phyloP scores from a whole-genome alignment of 2,329 filamentous ascomycete species.

The Xylariaceae sp. region DNA sequence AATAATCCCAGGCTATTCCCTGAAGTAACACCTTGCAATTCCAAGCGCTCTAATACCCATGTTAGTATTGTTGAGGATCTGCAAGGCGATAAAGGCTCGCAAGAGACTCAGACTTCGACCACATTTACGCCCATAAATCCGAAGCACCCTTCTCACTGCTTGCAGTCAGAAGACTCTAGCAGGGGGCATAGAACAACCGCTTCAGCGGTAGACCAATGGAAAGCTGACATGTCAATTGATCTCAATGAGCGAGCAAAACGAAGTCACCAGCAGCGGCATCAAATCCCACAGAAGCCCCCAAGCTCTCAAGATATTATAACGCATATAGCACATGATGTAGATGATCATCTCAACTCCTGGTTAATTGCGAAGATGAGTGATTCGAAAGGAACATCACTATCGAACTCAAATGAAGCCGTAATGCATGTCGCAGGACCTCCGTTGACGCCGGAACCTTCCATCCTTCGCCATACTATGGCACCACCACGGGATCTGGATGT shows the following conservation, averaged over 20 bases:
- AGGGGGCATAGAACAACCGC: neutral
- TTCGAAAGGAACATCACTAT: constrained; percentile 12
- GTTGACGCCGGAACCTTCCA: constrained; percentile 36
- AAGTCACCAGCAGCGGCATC: constrained; percentile 13
- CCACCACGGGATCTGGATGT: constrained; percentile 41
- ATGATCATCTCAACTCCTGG: constrained; percentile 47
- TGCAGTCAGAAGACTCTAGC: neutral
- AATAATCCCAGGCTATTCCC: no score
- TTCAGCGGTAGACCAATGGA: constrained; percentile 6
- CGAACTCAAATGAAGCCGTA: neutral
- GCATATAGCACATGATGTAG: neutral
- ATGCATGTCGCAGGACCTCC: constrained; percentile 3
- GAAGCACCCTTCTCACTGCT: neutral
- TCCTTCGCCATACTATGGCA: constrained; percentile 38
- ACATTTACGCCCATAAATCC: constrained; percentile 23
- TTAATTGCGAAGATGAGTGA: constrained; percentile 47
- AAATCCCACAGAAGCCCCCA: neutral
- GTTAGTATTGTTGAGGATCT: neutral
- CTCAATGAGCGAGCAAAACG: constrained; percentile 20
- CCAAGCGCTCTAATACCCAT: neutral
- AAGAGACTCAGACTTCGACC: neutral
- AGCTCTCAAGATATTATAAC: neutral
- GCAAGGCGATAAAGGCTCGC: neutral
- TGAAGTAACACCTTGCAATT: neutral
- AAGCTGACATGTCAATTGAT: constrained; percentile 35